Percentiles rank a stretch among this genome's conserved stretches.
These are phyloP conservation scores for Nitzschia putrida DNA, from an alignment of 108 stramenopile species.

Conservation along the genomic window DNA sequence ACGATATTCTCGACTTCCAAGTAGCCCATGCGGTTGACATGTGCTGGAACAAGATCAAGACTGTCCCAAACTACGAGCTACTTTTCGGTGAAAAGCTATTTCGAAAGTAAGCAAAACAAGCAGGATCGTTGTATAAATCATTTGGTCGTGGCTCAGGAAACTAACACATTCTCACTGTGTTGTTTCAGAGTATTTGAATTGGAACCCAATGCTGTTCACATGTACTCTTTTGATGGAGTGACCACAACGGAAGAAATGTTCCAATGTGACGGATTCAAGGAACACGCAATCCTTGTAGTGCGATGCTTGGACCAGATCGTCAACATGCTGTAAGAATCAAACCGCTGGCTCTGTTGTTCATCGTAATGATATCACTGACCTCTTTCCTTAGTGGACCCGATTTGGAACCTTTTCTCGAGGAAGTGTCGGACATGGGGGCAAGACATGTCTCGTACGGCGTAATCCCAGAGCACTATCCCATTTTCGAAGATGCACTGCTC, in stretches of 20 bases:
- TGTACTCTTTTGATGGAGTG: conserved; percentile 24
- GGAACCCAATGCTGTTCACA: conserved; percentile 21
- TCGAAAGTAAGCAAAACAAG: conserved; percentile 28
- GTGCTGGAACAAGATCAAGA: conserved; percentile 12
- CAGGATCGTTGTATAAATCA: no score
- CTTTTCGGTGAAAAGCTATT: conserved; percentile 41
- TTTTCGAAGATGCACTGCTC: conserved; percentile 42
- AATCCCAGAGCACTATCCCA: conserved; percentile 36
- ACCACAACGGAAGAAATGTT: conserved; percentile 32
- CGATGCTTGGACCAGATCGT: conserved; percentile 25
- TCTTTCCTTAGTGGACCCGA: conserved; percentile 22
- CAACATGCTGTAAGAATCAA: conserved; percentile 26
- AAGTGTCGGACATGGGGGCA: conserved; percentile 21
- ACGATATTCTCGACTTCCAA: conserved; percentile 3
- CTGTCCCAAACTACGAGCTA: conserved; percentile 35
- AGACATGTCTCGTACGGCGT: conserved; percentile 39
- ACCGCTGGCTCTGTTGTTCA: no score
- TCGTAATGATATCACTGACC: no score
- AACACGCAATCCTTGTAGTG: conserved; percentile 33
- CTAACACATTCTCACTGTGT: background rate
- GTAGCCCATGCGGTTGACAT: background rate
- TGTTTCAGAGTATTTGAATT: conserved; percentile 33
- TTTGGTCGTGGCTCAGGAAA: background rate
- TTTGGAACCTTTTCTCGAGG: conserved; percentile 18
- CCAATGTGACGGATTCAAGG: conserved; percentile 23